Evolutionary conservation across 352 stramenopile species (phyloP), one percentile per base, ranked within the genome.

Genomic region (Phytophthora quininea): DNA sequence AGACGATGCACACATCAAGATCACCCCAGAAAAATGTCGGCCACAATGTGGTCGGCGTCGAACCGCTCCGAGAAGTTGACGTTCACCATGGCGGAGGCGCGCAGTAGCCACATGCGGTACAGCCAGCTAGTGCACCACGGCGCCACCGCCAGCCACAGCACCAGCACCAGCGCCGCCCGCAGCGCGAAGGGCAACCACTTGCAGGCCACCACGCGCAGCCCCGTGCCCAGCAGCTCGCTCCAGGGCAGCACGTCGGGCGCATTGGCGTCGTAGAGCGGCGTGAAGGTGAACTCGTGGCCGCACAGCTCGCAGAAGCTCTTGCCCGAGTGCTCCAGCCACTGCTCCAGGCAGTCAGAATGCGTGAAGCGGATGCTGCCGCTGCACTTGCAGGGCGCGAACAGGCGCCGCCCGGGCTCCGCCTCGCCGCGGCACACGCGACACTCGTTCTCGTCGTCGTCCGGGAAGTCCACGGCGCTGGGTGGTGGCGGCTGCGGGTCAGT

Each of bases 271-370:
- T 98, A 98, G 62, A 96, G 73, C 40, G 95, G 93, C 53, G 86
- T 91, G 79, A 98, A 98, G 53, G 82, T 75, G 80, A 98, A 98
- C 64, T 89, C 86, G 63, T 95, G 84, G 58, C 92, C 87, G 67
- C 96, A 98, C 24, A 98, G 72, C 76, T 98, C 96, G 68, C 96
- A 98, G 74, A 88, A 95, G 54, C 85, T 85, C 64, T 97, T 97
- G 65, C 89, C 83, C 38, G 89, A 98, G 55, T 98, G 92, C 62
- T 89, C 84, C 33, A 98, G 84, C 96, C 96, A 98, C 29, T 97
- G 95, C 64, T 95, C 90, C 49, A 98, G 80, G 54, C 96, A 98
- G 67, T 98, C 94, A 54, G 96, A 94, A 79, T 98, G 96, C 30
- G 89, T 96, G 69, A 96, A 91, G 37, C 93, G 92, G 65, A 98